Evolutionary conservation across 805 yeast genomes (phyloP).

Genomic region (Ogataea angusta): DNA sequence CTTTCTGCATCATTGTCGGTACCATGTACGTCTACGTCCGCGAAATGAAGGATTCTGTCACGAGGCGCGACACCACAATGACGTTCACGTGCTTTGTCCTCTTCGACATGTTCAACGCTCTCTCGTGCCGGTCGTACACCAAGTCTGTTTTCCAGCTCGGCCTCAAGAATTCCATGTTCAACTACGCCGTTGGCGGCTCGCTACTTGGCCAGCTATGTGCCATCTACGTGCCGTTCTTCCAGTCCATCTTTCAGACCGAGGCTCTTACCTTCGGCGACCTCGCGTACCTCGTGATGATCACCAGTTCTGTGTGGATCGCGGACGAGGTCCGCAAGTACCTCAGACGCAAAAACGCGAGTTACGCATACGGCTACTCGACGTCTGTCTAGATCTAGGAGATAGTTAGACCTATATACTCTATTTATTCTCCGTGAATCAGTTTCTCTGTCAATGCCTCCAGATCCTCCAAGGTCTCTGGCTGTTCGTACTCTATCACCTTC

Average conservation of each 20-base stretch:
- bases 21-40: conserved; percentile 81
- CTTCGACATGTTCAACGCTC: conserved; percentile 95
- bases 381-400: conserved; percentile 22
- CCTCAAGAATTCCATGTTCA: conserved; percentile 82
- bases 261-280: conserved; percentile 73
- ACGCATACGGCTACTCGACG: conserved; percentile 27
- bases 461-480: conserved; percentile 89
- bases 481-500: conserved; percentile 68
- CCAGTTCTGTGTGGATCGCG: conserved; percentile 79
- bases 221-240: conserved; percentile 90
- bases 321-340: conserved; percentile 76
- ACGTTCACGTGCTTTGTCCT: conserved; percentile 96
- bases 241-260: conserved; percentile 90
- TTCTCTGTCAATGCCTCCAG: conserved; percentile 79
- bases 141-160: conserved; percentile 86
- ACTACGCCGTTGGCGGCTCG: conserved; percentile 86
- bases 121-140: conserved; percentile 84
- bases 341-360: conserved; percentile 17
- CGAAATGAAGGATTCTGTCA: conserved; percentile 84
- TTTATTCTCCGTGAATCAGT: conserved; percentile 33
- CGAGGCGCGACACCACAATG: conserved; percentile 97
- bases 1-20: conserved; percentile 73
- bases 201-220: conserved; percentile 90
- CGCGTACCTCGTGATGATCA: conserved; percentile 53
- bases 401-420: not conserved